Base-by-base conservation (phyloP, 139 green algal species). In the Coelastrella sp. region DNA sequence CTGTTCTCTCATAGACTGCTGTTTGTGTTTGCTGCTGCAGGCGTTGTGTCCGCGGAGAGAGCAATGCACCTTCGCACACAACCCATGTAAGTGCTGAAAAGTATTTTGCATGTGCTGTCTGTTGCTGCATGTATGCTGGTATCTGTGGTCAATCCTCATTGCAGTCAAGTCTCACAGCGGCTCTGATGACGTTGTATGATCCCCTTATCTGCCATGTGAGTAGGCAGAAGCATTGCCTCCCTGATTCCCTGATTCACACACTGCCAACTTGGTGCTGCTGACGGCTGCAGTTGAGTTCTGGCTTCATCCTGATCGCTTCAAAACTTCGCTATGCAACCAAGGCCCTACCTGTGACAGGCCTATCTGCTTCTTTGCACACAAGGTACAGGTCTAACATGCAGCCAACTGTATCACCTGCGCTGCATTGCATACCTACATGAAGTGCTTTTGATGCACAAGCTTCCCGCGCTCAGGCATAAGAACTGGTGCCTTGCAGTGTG, bases 341-440 rank as follows among this genome's bases (percentile, higher is more conserved):
- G 94, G 94, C 9, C 87, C 87, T 22, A 93, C 89, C 74, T 96
- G 94, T 89, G 94, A 94, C 87, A 92, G 94, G 3, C 84, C 93
- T 12, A 94, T 94, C 75, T 96, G 94, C 90, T 96, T 96, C 89
- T 96, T 96, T 65, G 94, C 94, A 3, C 94, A 96, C 84, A 88
- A 88, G 68, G 84, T 88, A 24, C n/a, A 56, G 49, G n/a, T 1
- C 20, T 58, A 15, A 66, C 25, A 19, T 59, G 19, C 24, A 11
- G 24, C 59, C 17, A 9, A 66, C 74, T 15, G 14, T 12, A 49
- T 70, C 12, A 10, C 35, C 17, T 85, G 78, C 78, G 1, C 6
- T 79, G 84, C 68, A 88, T 49, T 49, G 35, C 35, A 49, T 49
- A 49, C 35, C 35, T 49, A 49, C 35, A 49, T 49, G 35, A 3